Base-by-base conservation (phyloP, 2,329 filamentous ascomycete species). In the Mycogone perniciosa region DNA sequence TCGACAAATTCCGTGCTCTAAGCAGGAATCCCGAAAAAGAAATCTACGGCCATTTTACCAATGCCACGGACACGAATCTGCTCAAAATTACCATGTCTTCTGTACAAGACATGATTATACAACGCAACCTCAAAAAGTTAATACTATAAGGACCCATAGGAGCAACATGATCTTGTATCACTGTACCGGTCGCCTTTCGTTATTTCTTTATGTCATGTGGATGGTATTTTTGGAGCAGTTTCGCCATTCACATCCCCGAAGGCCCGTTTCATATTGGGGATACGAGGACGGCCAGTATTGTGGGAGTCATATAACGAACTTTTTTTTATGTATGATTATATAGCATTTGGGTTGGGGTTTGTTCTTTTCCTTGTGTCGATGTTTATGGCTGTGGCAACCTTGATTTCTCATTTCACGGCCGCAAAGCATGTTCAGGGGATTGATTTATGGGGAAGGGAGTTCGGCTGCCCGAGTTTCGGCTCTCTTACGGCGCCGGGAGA, bases 61-160 rank as follows among this genome's bases (percentile, higher is more conserved):
- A 81, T 56, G 79, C 79, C 7, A 82, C 79, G 46, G 79, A 82
- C 59, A 82, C 88, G 33, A 89, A 89, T 63, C 71, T 92, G 56
- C 76, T 92, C 58, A 91, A 90, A 72, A 89, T 89, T 57, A 92
- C 88, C 37, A 92, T 92, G 88, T 79, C 81, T 56, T 89, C 86
- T 8, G 88, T 92, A 50, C 87, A 92, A 69, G 88, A 92, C 67
- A 92, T 89, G 84, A 88, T 90, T 61, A 89, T 90, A 62, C 86
- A 90, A 70, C 85, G 85, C 65, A 90, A 90, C 66, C 76, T 91
- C 50, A 88, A 89, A 71, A 85, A 86, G 69, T 74, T 90, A 62
- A 88, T 91, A 55, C 56, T 68, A 56, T 68, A 61, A 61, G 51
- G 43, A 54, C 55, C 48, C 27, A 26, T 39, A 44, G 40, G 35